These are phyloP conservation scores for Arthrobotrys sinensis DNA, from an alignment of 2,329 filamentous ascomycete genomes.

Conservation along the genomic window DNA sequence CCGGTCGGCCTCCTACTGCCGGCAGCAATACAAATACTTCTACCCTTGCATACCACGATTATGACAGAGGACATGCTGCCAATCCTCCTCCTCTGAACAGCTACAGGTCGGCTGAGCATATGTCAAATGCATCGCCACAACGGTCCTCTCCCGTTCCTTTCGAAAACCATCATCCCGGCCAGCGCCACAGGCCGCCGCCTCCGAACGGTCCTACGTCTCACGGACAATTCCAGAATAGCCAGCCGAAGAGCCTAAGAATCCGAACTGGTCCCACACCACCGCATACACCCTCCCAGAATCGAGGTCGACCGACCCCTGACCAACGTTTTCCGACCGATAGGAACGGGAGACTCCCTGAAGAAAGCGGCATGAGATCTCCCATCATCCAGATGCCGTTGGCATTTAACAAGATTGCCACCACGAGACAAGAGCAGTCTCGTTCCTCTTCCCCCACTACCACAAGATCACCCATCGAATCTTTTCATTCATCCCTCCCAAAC, in stretches of 20 bases:
- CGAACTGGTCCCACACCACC: constrained; percentile 58
- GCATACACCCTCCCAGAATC: constrained; percentile 57
- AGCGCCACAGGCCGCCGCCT: constrained; percentile 49
- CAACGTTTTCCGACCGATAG: constrained; percentile 55
- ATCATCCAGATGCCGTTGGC: constrained; percentile 61
- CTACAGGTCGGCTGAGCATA: constrained; percentile 44
- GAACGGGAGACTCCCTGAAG: constrained; percentile 54
- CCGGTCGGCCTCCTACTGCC: constrained; percentile 49
- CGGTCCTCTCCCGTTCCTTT: constrained; percentile 54
- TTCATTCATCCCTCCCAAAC: constrained; percentile 53
- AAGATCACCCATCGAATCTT: constrained; percentile 53
- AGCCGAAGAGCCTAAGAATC: constrained; percentile 59
- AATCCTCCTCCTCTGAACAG: constrained; percentile 46
- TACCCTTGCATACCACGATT: constrained; percentile 9
- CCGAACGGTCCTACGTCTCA: constrained; percentile 48
- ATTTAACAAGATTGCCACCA: constrained; percentile 59
- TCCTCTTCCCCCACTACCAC: constrained; percentile 58
- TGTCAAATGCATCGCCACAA: constrained; percentile 55
- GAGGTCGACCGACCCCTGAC: constrained; percentile 43
- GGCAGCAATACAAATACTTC: constrained; percentile 18
- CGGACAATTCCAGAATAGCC: constrained; percentile 58
- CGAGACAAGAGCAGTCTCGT: constrained; percentile 55
- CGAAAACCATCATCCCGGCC: constrained; percentile 38
- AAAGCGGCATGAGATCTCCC: constrained; percentile 55
- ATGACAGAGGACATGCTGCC: constrained; percentile 31